Evolutionary conservation across 148 eudicot species (phyloP), one percentile per base, ranked within the genome.

Genomic region (Nepenthes mirabilis): DNA sequence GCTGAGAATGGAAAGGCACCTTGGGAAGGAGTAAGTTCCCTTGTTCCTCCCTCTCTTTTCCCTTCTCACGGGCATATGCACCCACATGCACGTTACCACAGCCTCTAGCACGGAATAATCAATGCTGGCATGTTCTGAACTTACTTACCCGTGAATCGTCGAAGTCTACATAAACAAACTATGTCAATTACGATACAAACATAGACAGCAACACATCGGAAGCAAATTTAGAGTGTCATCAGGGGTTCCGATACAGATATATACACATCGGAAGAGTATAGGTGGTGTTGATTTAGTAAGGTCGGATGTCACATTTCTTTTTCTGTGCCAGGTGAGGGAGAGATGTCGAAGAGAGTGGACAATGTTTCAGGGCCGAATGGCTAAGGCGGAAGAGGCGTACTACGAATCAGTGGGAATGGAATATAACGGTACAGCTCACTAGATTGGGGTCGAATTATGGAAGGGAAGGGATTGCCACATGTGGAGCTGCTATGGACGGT

Each of bases 341-440:
- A 80, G 96, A 78, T 88, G 96, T 74, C 73, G 78, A 77, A 79
- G 62, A 50, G 96, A 88, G 64, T 88, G 96, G 96, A 62, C 68
- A 13, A 82, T 75, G 76, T 88, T 84, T 67, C 88, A 82, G 58
- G 83, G 80, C 61, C 80, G 95, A 32, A 59, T 82, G 74, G 58
- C 66, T 33, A 37, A 37, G 14, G 58, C 66, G 54, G 66, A 63
- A 5, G 54, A 53, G 49, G 37, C 59, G 14, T 63, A 63, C 33
- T 63, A 52, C 8, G 66, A 63, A 11, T 63, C 59, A 2, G 3
- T 50, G 14, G 56, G 56, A 36, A 52, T 32, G 4, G 6, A 8
- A 40, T 40, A 40, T 40, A 40, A 40, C 8, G 8, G 8, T 52
- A 52, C 55, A 52, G 14, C 0, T n/a, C 55, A n/a, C 55, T 52